Conservation (phyloP, 176 grass and related monocot genomes). For the Tuctoria greenei region DNA sequence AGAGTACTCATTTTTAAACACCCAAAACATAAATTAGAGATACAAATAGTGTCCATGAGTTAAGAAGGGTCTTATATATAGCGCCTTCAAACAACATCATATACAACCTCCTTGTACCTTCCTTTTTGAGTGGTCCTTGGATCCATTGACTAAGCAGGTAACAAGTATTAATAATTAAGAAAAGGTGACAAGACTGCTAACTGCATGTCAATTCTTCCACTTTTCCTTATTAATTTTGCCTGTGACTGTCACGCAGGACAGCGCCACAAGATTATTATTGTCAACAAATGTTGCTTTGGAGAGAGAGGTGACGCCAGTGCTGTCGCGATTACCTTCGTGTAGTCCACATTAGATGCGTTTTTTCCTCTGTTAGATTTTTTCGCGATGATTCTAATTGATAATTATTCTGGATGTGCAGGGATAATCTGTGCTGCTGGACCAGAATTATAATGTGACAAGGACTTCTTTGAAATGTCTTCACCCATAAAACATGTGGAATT, state of each 20-base stretch:
- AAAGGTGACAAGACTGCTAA: constrained; percentile 38
- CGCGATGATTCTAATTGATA: neutral
- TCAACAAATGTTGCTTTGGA: constrained; percentile 16
- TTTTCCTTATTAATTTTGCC: constrained; percentile 18
- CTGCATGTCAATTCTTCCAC: neutral
- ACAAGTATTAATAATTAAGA: neutral
- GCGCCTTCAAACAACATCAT: neutral
- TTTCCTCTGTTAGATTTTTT: neutral
- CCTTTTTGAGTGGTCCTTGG: neutral
- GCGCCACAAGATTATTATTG: constrained; percentile 27
- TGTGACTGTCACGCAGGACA: constrained; percentile 5
- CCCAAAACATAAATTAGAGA: neutral
- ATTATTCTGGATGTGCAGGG: neutral
- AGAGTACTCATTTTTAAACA: neutral
- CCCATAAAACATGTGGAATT: no score
- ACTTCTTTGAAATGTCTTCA: constrained; percentile 10
- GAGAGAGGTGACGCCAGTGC: neutral
- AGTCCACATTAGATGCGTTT: neutral
- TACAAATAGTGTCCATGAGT: no score
- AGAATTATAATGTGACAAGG: neutral
- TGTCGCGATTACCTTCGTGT: neutral
- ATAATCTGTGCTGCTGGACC: constrained; percentile 14
- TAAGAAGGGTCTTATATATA: no score
- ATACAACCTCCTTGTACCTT: constrained; percentile 5
- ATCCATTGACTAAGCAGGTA: neutral